These are phyloP conservation scores for Candida takata DNA, from an alignment of 805 yeast species.

Conservation along the genomic window DNA sequence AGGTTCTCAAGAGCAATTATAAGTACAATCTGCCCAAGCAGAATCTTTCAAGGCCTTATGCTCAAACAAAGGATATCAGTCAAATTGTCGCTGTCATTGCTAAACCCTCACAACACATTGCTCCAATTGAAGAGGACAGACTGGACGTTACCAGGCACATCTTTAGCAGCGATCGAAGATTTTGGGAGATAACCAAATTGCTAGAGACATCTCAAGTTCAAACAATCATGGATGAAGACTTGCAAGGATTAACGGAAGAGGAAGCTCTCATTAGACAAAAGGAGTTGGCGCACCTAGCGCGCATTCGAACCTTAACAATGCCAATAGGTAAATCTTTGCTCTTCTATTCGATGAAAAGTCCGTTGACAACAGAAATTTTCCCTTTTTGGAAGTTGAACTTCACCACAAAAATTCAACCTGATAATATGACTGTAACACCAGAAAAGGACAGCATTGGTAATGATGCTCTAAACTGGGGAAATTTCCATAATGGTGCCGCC, in stretches of 20 bases:
- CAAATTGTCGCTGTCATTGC: conserved; percentile 33
- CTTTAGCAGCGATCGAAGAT: conserved; percentile 72
- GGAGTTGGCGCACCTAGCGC: conserved; percentile 53
- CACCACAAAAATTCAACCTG: conserved; percentile 57
- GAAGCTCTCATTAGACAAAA: conserved; percentile 48
- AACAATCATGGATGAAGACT: conserved; percentile 29
- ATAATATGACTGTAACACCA: conserved; percentile 53
- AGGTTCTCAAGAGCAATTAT: conserved; percentile 11
- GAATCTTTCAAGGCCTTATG: neutral
- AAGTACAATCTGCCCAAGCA: neutral
- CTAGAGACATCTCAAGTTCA: conserved; percentile 67
- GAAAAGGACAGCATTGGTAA: conserved; percentile 48
- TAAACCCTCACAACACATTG: conserved; percentile 41
- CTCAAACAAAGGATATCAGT: conserved; percentile 33
- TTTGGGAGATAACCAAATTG: conserved; percentile 65
- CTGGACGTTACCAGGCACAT: conserved; percentile 62
- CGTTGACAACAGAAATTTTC: conserved; percentile 79
- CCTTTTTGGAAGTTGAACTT: conserved; percentile 73
- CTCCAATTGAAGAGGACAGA: conserved; percentile 64
- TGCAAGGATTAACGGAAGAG: conserved; percentile 40
- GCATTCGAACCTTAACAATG: conserved; percentile 64
- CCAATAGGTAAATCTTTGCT: conserved; percentile 78
- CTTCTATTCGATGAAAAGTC: conserved; percentile 59
- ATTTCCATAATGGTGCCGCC: conserved; percentile 87
- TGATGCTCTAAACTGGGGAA: conserved; percentile 65